Evolutionary conservation across 345 rosid genomes (phyloP).

Genomic region (Lagerstroemia speciosa): DNA sequence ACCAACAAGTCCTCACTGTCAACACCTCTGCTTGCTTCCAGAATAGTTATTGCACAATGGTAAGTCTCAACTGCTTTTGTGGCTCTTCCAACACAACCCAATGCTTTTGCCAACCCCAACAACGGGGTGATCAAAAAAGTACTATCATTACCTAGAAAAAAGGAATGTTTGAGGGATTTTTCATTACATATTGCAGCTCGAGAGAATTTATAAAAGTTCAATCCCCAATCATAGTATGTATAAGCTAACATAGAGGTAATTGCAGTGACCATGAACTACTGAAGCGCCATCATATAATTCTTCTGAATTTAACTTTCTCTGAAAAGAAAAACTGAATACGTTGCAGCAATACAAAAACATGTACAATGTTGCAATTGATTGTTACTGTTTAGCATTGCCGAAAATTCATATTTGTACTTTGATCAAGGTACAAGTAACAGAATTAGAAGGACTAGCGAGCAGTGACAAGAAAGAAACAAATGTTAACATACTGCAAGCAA

Average conservation of each 20-base stretch:
- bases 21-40: conserved; percentile 57
- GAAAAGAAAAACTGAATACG: too few species aligned
- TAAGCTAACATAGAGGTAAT: too few species aligned
- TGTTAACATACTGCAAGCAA: background rate
- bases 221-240: background rate
- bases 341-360: too few species aligned
- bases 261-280: too few species aligned
- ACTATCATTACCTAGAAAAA: conserved; percentile 41
- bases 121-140: conserved; percentile 57
- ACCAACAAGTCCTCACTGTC: conserved; percentile 69
- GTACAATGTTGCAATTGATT: background rate
- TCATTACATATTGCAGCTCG: background rate
- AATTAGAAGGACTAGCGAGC: background rate
- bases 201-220: background rate
- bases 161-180: background rate
- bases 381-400: background rate
- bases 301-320: too few species aligned
- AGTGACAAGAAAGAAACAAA: background rate
- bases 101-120: conserved; percentile 74
- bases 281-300: too few species aligned
- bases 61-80: conserved; percentile 47
- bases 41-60: conserved; percentile 40
- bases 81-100: conserved; percentile 48
- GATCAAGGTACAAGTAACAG: background rate
- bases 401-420: background rate